Conservation (phyloP, 768 basidiomycete species). For the Pulveroboletus sp. region DNA sequence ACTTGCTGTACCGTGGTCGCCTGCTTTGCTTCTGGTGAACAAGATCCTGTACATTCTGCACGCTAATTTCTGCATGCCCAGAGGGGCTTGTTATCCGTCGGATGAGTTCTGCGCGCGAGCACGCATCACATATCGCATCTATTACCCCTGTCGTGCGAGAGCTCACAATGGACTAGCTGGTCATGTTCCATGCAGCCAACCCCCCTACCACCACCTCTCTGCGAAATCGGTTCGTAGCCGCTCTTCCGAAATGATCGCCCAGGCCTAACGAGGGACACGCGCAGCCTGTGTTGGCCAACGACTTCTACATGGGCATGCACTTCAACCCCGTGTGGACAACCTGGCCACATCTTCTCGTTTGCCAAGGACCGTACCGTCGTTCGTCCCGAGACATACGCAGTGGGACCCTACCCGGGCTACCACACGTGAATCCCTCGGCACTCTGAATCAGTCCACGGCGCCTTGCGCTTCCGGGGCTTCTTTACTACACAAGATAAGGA, state of each 20-base stretch:
- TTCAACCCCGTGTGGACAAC: conserved; percentile 33
- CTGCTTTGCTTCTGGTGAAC: neutral
- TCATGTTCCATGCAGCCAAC: neutral
- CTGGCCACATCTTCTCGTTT: conserved; percentile 12
- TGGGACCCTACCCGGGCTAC: conserved; percentile 2
- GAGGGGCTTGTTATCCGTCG: neutral
- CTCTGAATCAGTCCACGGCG: neutral
- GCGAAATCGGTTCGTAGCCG: neutral
- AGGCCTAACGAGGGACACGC: neutral
- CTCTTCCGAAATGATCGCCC: no score
- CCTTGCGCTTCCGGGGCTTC: neutral
- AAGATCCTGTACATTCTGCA: neutral
- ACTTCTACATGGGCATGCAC: conserved; percentile 52
- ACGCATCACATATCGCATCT: neutral
- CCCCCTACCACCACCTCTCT: neutral
- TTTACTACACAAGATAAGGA: neutral
- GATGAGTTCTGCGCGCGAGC: neutral
- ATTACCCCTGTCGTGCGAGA: neutral
- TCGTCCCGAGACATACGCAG: neutral
- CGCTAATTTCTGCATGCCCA: neutral
- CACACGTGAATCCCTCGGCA: neutral
- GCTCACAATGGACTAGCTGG: neutral
- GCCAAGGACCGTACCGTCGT: conserved; percentile 7
- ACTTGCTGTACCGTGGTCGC: neutral
- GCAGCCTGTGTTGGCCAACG: neutral